Percentiles rank a stretch among this genome's conserved stretches.
Conservation (phyloP, 192 early-diverging fungal genomes). For the Lobosporangium transversale region DNA sequence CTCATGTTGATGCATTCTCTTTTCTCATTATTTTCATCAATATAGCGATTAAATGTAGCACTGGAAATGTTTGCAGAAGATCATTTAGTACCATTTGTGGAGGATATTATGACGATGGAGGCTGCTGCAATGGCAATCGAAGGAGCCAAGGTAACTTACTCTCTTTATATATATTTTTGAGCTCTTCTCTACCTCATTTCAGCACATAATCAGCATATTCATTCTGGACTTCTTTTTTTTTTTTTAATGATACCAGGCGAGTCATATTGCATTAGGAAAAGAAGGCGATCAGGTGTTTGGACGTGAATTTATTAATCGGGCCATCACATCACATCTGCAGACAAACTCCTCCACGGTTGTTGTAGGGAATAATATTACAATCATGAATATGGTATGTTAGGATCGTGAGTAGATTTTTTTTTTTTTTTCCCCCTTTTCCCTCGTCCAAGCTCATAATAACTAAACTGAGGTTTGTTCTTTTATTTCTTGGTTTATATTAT, state of each 20-base stretch:
- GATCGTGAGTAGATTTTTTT: neutral
- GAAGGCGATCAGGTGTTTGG: constrained; percentile 56
- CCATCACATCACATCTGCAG: constrained; percentile 64
- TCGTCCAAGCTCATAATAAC: neutral
- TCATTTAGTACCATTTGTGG: constrained; percentile 60
- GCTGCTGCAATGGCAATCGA: constrained; percentile 62
- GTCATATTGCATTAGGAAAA: constrained; percentile 57
- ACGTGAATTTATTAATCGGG: constrained; percentile 54
- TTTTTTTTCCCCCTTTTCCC: no score
- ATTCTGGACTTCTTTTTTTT: neutral
- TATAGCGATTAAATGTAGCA: constrained; percentile 33
- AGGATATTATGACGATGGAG: constrained; percentile 62
- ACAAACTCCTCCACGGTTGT: constrained; percentile 60
- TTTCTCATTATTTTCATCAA: no score
- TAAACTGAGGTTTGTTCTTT: no score
- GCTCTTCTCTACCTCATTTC: neutral
- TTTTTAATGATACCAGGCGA: constrained; percentile 36
- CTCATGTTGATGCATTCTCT: no score
- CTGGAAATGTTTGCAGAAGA: constrained; percentile 57
- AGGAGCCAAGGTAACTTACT: constrained; percentile 54
- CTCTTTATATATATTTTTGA: no score
- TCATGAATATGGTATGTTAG: constrained; percentile 62
- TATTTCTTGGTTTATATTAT: no score
- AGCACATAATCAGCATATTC: neutral
- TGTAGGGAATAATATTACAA: constrained; percentile 60